phyloP scores from a whole-genome alignment of 371 early-diverging fungal species.

The Syncephalastrum contaminatum region DNA sequence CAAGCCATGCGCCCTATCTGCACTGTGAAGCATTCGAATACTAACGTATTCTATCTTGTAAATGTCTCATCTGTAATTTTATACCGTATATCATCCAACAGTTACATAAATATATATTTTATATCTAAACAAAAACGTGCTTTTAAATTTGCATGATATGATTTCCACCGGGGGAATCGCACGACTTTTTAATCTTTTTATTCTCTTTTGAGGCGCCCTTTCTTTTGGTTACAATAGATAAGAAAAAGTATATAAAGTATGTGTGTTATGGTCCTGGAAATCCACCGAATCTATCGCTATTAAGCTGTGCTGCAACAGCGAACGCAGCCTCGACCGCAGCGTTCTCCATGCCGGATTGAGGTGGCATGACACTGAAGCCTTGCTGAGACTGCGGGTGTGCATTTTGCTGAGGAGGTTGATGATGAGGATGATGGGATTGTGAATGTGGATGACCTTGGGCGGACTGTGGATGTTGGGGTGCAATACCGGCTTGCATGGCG shows the following conservation, averaged over 20 bases:
- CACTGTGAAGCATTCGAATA: conserved; percentile 45
- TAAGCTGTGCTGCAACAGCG: conserved; percentile 2
- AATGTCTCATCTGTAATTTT: background rate
- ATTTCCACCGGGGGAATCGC: conserved; percentile 2
- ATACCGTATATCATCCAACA: conserved; percentile 6
- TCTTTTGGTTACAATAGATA: too few relatives aligned
- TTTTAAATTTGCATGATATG: background rate
- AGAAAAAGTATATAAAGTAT: background rate
- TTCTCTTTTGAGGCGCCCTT: background rate
- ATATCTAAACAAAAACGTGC: background rate
- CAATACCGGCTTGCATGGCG: too few relatives aligned
- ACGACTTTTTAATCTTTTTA: conserved; percentile 1
- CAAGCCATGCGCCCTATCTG: conserved; percentile 16
- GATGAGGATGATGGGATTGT: background rate
- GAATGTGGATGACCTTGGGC: conserved; percentile 1
- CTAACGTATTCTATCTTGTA: conserved; percentile 8
- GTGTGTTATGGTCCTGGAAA: background rate
- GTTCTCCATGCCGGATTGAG: background rate
- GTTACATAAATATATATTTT: conserved; percentile 1
- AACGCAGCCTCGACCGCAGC: conserved; percentile 5
- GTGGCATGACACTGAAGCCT: background rate
- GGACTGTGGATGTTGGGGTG: too few relatives aligned
- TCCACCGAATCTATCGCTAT: background rate
- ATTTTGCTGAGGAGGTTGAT: conserved; percentile 4
- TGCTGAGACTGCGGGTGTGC: conserved; percentile 1